A percentile compares a stretch with the other conserved stretches of the same genome.
Conservation (phyloP, 306 rosid species). For the Vigna hirtella region DNA sequence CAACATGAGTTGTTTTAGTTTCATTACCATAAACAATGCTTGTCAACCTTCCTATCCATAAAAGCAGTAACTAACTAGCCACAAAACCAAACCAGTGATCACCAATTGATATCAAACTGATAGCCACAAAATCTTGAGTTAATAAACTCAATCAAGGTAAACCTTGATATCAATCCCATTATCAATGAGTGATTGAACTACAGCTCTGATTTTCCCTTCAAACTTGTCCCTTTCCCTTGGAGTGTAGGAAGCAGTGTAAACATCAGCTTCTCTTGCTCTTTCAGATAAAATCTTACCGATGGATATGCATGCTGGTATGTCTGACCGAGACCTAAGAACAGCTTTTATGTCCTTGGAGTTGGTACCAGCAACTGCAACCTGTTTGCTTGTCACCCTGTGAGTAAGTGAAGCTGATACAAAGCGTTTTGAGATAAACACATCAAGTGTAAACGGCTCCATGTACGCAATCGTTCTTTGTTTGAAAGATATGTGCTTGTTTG, state of each 20-base stretch:
- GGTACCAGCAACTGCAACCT: constrained; percentile 97
- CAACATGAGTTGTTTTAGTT: not conserved
- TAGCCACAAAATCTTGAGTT: not conserved
- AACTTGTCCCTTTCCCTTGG: constrained; percentile 93
- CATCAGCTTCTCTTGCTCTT: constrained; percentile 95
- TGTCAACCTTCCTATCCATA: too few species aligned
- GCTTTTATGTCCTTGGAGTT: constrained; percentile 97
- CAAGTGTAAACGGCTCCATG: constrained; percentile 95
- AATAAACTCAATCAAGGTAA: constrained; percentile 68
- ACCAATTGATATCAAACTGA: not conserved
- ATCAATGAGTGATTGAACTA: constrained; percentile 93
- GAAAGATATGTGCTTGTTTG: constrained; percentile 81
- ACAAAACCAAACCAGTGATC: too few species aligned
- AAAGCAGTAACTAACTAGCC: too few species aligned
- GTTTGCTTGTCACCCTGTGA: constrained; percentile 88
- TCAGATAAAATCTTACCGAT: constrained; percentile 80
- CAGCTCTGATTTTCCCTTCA: constrained; percentile 98
- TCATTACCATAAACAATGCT: not conserved
- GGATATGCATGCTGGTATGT: constrained; percentile 93
- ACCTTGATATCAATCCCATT: constrained; percentile 90
- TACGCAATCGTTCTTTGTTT: constrained; percentile 89
- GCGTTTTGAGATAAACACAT: constrained; percentile 90
- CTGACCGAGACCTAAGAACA: constrained; percentile 79
- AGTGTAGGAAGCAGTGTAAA: constrained; percentile 79
- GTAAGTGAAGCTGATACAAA: constrained; percentile 94